Conservation (phyloP, 345 rosid genomes). For the Draba incana region DNA sequence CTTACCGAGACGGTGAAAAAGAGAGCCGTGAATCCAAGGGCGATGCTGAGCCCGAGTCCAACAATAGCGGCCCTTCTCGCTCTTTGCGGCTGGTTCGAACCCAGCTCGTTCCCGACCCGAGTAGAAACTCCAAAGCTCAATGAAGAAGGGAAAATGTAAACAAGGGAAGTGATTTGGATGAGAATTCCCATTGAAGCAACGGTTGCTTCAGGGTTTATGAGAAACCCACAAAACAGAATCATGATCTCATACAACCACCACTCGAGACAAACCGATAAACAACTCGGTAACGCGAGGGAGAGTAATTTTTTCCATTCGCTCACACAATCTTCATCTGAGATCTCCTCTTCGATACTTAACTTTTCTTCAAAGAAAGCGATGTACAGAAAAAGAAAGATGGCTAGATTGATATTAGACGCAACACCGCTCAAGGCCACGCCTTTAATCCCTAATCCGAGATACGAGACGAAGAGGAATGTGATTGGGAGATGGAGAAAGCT, state of each 20-base stretch:
- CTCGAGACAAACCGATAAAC: constrained; percentile 39
- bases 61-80: constrained; percentile 38
- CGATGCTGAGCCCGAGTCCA: constrained; percentile 40
- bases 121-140: constrained; percentile 41
- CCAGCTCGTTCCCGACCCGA: constrained; percentile 37
- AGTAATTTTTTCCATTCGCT: constrained; percentile 36
- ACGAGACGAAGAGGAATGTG: constrained; percentile 54
- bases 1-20: constrained; percentile 28
- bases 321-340: constrained; percentile 33
- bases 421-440: constrained; percentile 82
- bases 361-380: constrained; percentile 48
- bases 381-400: constrained; percentile 55
- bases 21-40: constrained; percentile 35
- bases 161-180: constrained; percentile 41
- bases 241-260: constrained; percentile 45
- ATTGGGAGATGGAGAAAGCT: constrained; percentile 70
- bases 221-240: constrained; percentile 39
- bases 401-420: constrained; percentile 70
- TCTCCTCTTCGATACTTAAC: constrained; percentile 43
- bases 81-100: constrained; percentile 30
- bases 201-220: constrained; percentile 30
- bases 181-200: constrained; percentile 42
- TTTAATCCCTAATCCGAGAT: constrained; percentile 62
- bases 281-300: constrained; percentile 33
- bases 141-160: constrained; percentile 36